A percentile compares a stretch with the other conserved stretches of the same genome.
Evolutionary conservation across 805 yeast species (phyloP).

Genomic region (Saturnispora saitoi): DNA sequence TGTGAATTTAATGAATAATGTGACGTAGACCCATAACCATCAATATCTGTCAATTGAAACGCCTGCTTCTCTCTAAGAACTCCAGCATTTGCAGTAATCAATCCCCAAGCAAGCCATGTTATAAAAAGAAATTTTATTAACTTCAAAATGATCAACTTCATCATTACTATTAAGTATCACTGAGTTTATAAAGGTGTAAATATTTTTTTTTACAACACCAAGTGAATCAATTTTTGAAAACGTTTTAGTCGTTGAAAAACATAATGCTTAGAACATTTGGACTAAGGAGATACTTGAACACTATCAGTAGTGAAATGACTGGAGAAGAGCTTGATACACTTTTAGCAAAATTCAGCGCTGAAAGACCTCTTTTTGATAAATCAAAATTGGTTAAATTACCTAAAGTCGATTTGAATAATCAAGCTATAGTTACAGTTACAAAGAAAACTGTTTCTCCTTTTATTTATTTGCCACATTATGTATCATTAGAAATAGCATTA

Average conservation of each 20-base stretch:
- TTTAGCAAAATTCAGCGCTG: not conserved
- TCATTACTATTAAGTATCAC: not conserved
- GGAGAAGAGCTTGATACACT: not conserved
- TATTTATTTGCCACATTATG: conserved; percentile 9
- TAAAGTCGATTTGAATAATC: not conserved
- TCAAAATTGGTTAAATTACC: not conserved
- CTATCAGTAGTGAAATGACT: not conserved
- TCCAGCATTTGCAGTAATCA: not conserved
- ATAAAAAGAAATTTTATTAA: not conserved
- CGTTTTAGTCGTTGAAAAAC: not conserved
- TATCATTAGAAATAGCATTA: conserved; percentile 14
- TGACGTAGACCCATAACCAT: conserved; percentile 1
- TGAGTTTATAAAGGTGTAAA: too few relatives aligned
- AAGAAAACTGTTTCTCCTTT: conserved; percentile 10
- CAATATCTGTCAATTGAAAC: not conserved
- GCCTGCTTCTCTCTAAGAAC: not conserved
- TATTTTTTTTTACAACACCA: not conserved
- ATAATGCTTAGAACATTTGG: not conserved
- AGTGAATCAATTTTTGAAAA: not conserved
- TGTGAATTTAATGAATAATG: conserved; percentile 16
- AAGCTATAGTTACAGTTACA: not conserved
- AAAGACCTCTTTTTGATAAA: not conserved
- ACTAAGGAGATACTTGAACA: not conserved
- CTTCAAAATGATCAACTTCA: not conserved
- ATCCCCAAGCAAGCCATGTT: not conserved